Conservation (phyloP, 2,329 filamentous ascomycete species). For the Aspergillus aculeatus region DNA sequence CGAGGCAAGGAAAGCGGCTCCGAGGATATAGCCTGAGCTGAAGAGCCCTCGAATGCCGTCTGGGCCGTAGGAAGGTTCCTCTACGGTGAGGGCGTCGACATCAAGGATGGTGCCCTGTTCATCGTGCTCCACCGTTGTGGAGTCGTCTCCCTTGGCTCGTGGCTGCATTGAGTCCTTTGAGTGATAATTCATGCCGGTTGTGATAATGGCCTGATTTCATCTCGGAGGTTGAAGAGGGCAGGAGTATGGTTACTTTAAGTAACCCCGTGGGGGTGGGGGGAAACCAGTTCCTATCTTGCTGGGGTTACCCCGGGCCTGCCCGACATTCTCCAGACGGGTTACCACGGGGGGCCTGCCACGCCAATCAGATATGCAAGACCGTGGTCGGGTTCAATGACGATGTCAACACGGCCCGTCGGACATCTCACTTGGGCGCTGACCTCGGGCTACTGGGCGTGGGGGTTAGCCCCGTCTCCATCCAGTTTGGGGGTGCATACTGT, state of each 20-base stretch:
- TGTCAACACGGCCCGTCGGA: neutral
- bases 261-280: neutral
- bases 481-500: too few relatives aligned
- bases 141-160: neutral
- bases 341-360: neutral
- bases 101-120: neutral
- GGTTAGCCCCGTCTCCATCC: neutral
- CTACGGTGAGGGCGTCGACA: neutral
- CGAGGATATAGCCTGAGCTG: conserved; percentile 41
- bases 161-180: neutral
- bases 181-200: too few relatives aligned
- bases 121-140: neutral
- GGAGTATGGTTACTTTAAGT: neutral
- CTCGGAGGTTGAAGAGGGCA: neutral
- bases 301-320: neutral
- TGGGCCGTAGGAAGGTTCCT: conserved; percentile 24
- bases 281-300: neutral
- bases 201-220: too few relatives aligned
- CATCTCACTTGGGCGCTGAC: neutral
- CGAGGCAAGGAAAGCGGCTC: conserved; percentile 44
- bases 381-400: neutral
- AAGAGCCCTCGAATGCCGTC: conserved; percentile 34
- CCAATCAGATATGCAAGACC: neutral
- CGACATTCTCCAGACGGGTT: neutral
- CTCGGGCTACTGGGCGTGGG: neutral